Percentiles rank a stretch among this genome's conserved stretches.
Conservation (phyloP, 352 stramenopile species). For the Pseudoperonospora humuli region DNA sequence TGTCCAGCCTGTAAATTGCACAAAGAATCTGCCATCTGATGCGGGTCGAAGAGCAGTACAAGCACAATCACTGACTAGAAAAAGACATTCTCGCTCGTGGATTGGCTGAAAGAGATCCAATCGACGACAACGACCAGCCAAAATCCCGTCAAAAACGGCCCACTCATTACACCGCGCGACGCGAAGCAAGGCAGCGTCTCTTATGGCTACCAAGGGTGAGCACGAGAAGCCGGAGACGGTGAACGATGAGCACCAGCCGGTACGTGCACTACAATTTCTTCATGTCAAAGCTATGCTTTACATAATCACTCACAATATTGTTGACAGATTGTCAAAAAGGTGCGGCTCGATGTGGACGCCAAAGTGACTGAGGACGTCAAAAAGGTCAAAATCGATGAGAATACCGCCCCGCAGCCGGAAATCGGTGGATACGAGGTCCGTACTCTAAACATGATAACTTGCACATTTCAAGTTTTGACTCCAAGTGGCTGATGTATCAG, state of each 20-base stretch:
- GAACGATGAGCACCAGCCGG: slow-evolving; percentile 49
- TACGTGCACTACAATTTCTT: slow-evolving; percentile 8
- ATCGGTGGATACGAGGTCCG: slow-evolving; percentile 20
- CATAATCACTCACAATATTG: neutral
- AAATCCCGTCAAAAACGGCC: slow-evolving; percentile 10
- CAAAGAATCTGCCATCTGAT: slow-evolving; percentile 8
- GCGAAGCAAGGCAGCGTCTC: neutral
- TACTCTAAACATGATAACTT: neutral
- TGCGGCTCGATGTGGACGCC: slow-evolving; percentile 41
- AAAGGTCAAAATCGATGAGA: slow-evolving; percentile 34
- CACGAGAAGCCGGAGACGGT: slow-evolving; percentile 69
- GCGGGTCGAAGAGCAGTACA: too few relatives aligned
- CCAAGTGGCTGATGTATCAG: slow-evolving; percentile 1
- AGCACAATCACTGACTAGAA: slow-evolving; percentile 9
- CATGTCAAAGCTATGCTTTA: neutral
- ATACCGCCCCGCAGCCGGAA: slow-evolving; percentile 16
- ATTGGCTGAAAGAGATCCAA: slow-evolving; percentile 9
- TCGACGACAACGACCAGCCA: slow-evolving; percentile 19
- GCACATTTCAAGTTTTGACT: neutral
- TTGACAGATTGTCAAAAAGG: slow-evolving; percentile 46
- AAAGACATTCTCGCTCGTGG: neutral
- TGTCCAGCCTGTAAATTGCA: slow-evolving; percentile 22
- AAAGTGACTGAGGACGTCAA: slow-evolving; percentile 44
- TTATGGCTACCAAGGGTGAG: slow-evolving; percentile 63
- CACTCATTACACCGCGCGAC: slow-evolving; percentile 2